Conservation (phyloP, 148 eudicot species). For the Rhododendron mucronatum region DNA sequence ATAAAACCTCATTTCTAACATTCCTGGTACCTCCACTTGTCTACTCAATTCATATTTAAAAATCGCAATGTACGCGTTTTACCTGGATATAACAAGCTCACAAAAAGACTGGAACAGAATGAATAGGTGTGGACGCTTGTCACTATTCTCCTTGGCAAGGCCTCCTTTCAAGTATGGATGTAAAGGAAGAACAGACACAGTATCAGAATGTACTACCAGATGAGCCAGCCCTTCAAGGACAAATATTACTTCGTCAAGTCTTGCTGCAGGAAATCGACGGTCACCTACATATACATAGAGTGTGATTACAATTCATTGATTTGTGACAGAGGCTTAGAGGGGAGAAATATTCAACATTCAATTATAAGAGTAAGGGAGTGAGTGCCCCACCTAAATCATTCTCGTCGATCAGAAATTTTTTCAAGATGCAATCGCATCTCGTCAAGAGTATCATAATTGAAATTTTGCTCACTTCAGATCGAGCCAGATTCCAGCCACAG, state of each 20-base stretch:
- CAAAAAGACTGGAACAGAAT: constrained; percentile 79
- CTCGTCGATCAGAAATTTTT: constrained; percentile 71
- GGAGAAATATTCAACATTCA: not conserved
- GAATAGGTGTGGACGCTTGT: constrained; percentile 60
- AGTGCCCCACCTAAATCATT: constrained; percentile 56
- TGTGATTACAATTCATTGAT: constrained; percentile 6
- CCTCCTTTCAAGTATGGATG: constrained; percentile 45
- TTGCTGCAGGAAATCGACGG: constrained; percentile 62
- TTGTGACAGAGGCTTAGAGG: not conserved
- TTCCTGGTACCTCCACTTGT: not conserved
- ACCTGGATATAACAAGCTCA: constrained; percentile 95
- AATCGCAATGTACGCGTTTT: constrained; percentile 9
- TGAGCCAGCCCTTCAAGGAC: constrained; percentile 77
- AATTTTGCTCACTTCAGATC: constrained; percentile 71
- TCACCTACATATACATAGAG: constrained; percentile 43
- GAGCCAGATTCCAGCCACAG: constrained; percentile 46
- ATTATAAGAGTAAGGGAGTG: constrained; percentile 1
- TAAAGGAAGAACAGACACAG: constrained; percentile 65
- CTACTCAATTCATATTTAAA: not conserved
- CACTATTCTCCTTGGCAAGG: constrained; percentile 30
- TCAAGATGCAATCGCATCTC: constrained; percentile 82
- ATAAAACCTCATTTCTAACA: not conserved
- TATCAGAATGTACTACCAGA: constrained; percentile 61
- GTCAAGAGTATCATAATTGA: constrained; percentile 63
- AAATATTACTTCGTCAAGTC: constrained; percentile 75